Conservation (phyloP, 139 green algal species). For the Ettlia oleoabundans region DNA sequence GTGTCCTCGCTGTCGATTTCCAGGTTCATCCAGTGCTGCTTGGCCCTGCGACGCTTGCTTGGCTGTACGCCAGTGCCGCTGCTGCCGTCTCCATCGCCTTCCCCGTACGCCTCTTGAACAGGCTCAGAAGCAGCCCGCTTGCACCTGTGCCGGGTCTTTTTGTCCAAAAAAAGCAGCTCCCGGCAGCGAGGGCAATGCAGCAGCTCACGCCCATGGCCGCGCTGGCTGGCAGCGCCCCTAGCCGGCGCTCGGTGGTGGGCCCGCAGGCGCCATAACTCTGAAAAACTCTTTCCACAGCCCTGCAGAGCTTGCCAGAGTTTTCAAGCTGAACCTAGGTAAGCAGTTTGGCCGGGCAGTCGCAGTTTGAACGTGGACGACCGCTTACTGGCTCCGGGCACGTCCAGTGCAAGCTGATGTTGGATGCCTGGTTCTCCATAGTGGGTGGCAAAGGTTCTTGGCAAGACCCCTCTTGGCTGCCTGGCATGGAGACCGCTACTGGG, state of each 20-base stretch:
- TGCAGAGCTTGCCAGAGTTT: not conserved
- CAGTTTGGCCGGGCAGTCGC: no score
- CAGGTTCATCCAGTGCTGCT: not conserved
- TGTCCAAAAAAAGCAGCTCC: not conserved
- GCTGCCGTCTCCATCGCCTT: no score
- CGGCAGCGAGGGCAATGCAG: not conserved
- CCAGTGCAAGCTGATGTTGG: not conserved
- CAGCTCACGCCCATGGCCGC: not conserved
- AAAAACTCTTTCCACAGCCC: not conserved
- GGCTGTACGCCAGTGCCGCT: no score
- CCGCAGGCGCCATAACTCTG: conserved; percentile 8
- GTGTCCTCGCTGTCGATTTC: not conserved
- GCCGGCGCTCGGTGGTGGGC: not conserved
- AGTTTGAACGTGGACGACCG: no score
- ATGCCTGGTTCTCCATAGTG: no score
- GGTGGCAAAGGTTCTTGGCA: no score
- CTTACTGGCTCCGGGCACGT: not conserved
- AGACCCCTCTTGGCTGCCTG: no score
- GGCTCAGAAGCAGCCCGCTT: no score
- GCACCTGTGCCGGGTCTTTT: not conserved
- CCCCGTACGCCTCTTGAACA: no score
- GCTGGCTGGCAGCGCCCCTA: not conserved
- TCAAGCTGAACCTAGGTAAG: no score
- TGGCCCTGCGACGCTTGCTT: not conserved
- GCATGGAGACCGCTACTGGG: no score